A percentile compares a stretch with the other conserved stretches of the same genome.
Evolutionary conservation across 176 grass and related monocot genomes (phyloP).

Genomic region (Oryza meyeriana): DNA sequence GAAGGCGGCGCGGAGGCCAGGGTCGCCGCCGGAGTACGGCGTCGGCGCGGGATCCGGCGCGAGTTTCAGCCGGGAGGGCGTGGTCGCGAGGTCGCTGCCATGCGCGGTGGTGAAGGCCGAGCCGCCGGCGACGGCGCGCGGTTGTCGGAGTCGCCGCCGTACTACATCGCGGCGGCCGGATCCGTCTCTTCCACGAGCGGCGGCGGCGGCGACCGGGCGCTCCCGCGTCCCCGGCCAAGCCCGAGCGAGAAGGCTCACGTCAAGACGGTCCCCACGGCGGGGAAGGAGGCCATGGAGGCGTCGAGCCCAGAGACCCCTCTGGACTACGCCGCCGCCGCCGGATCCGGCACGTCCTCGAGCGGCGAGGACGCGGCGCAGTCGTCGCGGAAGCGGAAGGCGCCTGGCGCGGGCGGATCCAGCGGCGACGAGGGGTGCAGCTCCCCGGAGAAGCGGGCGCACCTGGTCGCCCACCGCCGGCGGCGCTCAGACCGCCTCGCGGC

Average conservation of each 20-base stretch:
- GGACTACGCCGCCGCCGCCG: slow-evolving; percentile 10
- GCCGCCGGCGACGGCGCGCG: background rate
- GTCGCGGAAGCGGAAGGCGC: background rate
- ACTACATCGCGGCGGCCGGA: background rate
- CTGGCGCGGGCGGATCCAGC: slow-evolving; percentile 1
- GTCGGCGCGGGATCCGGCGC: background rate
- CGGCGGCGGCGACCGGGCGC: background rate
- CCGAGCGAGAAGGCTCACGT: background rate
- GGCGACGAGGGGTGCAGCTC: slow-evolving; percentile 41
- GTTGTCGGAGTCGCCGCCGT: background rate
- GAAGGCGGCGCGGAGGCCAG: background rate
- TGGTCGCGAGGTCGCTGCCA: background rate
- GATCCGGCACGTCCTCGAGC: slow-evolving; percentile 35
- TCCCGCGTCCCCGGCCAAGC: background rate
- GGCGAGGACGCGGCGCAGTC: slow-evolving; percentile 6
- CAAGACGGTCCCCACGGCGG: background rate
- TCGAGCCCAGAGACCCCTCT: slow-evolving; percentile 29
- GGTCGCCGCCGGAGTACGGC: background rate
- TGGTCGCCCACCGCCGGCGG: background rate
- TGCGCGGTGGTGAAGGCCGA: background rate
- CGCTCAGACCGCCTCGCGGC: background rate
- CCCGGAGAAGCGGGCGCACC: slow-evolving; percentile 14
- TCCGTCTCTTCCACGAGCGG: slow-evolving; percentile 8
- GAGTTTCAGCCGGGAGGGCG: background rate
- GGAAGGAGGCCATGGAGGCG: slow-evolving; percentile 9